A percentile compares a stretch with the other conserved stretches of the same genome.
Conservation (phyloP, 768 basidiomycete species). For the Strobilomyces dryophilus region DNA sequence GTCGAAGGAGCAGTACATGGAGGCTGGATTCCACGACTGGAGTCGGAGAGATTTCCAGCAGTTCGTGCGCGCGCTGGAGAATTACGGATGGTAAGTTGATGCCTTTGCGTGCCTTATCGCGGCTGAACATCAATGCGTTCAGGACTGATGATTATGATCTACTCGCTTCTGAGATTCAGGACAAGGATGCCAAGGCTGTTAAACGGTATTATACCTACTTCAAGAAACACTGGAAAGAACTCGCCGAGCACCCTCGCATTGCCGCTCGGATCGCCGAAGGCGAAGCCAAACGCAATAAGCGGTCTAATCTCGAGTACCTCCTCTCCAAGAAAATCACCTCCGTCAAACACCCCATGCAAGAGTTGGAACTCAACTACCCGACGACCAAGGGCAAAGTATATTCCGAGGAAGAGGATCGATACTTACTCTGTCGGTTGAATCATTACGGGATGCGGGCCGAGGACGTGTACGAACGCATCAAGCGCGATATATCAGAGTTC, state of each 20-base stretch:
- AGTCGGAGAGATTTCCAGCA: constrained; percentile 91
- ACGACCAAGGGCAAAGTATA: constrained; percentile 97
- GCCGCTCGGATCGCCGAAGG: constrained; percentile 84
- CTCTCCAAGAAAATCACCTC: constrained; percentile 78
- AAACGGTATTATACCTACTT: constrained; percentile 78
- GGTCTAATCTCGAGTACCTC: constrained; percentile 73
- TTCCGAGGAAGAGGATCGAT: constrained; percentile 95
- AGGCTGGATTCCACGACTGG: constrained; percentile 87
- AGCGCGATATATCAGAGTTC: constrained; percentile 71
- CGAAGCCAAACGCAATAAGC: constrained; percentile 84
- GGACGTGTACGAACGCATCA: constrained; percentile 92
- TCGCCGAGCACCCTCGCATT: constrained; percentile 68
- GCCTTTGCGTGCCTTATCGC: not conserved
- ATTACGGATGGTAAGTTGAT: constrained; percentile 68
- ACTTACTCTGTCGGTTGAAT: constrained; percentile 83
- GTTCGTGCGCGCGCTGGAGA: constrained; percentile 75
- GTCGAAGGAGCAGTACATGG: constrained; percentile 73
- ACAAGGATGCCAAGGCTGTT: constrained; percentile 78
- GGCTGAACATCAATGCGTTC: not conserved
- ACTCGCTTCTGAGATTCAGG: constrained; percentile 79
- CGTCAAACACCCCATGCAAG: constrained; percentile 91
- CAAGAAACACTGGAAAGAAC: constrained; percentile 83
- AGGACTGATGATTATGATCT: constrained; percentile 64
- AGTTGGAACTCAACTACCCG: constrained; percentile 92
- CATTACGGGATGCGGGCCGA: constrained; percentile 88